A percentile compares a stretch with the other conserved stretches of the same genome.
phyloP scores from a whole-genome alignment of 306 rosid species.

The Morella rubra region DNA sequence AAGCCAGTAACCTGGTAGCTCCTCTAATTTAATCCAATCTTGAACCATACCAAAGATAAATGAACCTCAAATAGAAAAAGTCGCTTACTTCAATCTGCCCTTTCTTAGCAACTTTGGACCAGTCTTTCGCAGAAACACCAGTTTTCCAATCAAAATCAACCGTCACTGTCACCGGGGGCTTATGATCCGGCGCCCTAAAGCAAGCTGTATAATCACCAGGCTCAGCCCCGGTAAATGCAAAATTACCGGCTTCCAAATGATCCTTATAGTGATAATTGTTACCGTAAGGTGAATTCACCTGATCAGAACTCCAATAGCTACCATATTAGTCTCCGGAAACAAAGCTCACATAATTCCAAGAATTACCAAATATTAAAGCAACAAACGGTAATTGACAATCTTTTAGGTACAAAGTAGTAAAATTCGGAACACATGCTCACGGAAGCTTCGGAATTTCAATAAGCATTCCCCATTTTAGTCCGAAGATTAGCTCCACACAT shows the following conservation, averaged over 20 bases:
- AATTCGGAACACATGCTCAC: too few species aligned
- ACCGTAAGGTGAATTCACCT: conserved; percentile 78
- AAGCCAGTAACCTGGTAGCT: background rate
- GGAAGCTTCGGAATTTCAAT: too few species aligned
- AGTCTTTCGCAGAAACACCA: conserved; percentile 83
- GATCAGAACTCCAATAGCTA: conserved; percentile 31
- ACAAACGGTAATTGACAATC: too few species aligned
- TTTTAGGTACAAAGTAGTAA: too few species aligned
- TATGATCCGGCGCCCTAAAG: conserved; percentile 62
- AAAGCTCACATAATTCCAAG: too few species aligned
- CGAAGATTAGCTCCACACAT: background rate
- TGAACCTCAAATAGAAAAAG: conserved; percentile 1
- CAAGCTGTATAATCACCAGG: conserved; percentile 73
- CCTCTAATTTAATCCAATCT: background rate
- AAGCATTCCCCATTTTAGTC: too few species aligned
- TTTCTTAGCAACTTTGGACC: conserved; percentile 95
- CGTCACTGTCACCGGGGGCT: conserved; percentile 35
- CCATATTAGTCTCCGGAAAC: conserved; percentile 37
- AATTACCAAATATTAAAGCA: too few species aligned
- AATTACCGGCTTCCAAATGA: conserved; percentile 67
- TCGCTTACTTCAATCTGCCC: conserved; percentile 81
- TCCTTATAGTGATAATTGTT: conserved; percentile 60
- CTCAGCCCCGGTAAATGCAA: conserved; percentile 79
- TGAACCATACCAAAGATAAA: conserved; percentile 7
- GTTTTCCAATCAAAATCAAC: conserved; percentile 86